A percentile compares a stretch with the other conserved stretches of the same genome.
These are phyloP conservation scores for Leccinum obscurum DNA, from an alignment of 768 basidiomycete species.

Conservation along the genomic window DNA sequence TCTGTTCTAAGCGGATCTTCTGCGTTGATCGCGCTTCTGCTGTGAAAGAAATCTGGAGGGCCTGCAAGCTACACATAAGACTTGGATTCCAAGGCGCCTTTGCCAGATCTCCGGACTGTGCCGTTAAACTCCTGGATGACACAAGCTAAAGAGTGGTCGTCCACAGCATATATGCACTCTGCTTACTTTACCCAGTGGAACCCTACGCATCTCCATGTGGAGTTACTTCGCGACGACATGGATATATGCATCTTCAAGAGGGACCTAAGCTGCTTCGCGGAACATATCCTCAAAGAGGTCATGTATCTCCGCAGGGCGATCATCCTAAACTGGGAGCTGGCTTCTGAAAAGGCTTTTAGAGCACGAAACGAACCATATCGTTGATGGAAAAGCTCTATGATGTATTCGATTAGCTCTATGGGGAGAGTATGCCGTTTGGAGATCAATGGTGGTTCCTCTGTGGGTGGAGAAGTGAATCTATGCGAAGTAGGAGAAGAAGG, in stretches of 20 bases:
- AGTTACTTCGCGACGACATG: slow-evolving; percentile 22
- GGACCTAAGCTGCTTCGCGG: slow-evolving; percentile 25
- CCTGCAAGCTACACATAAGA: slow-evolving; percentile 37
- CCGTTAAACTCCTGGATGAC: slow-evolving; percentile 22
- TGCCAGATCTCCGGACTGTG: slow-evolving; percentile 19
- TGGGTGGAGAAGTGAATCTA: slow-evolving; percentile 26
- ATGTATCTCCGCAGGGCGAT: slow-evolving; percentile 42
- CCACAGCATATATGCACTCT: slow-evolving; percentile 18
- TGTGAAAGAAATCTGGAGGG: slow-evolving; percentile 43
- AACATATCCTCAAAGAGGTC: slow-evolving; percentile 20
- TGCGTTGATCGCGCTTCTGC: slow-evolving; percentile 48
- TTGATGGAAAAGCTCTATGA: slow-evolving; percentile 26
- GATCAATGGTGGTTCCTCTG: slow-evolving; percentile 5
- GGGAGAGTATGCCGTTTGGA: slow-evolving; percentile 26
- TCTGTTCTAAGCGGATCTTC: slow-evolving; percentile 33
- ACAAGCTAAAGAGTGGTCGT: slow-evolving; percentile 1
- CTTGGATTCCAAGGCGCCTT: slow-evolving; percentile 28
- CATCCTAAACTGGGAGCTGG: slow-evolving; percentile 42
- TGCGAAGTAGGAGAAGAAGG: slow-evolving; percentile 19
- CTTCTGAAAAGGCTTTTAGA: slow-evolving; percentile 42
- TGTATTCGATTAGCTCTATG: slow-evolving; percentile 33
- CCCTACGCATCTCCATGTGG: slow-evolving; percentile 24
- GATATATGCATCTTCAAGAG: slow-evolving; percentile 36
- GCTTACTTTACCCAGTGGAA: slow-evolving; percentile 52
- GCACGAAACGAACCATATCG: slow-evolving; percentile 30